Base-by-base conservation (phyloP, 768 basidiomycete genomes). In the Trametes cingulata region DNA sequence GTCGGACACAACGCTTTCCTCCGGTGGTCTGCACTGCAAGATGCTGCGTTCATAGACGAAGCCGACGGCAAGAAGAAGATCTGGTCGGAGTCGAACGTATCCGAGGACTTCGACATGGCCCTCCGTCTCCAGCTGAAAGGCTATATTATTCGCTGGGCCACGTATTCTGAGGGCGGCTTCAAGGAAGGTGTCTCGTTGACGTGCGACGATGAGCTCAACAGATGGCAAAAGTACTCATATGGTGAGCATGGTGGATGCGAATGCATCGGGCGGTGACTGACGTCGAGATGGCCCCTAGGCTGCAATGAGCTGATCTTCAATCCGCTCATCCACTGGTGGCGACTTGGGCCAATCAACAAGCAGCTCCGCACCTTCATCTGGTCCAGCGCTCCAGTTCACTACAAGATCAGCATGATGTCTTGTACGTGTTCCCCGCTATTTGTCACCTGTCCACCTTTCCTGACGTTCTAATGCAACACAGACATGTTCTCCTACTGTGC, bases 151-250 rank as follows among this genome's bases (percentile, higher is more conserved):
- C 86, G 89, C 50, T 88, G 90, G 93, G 89, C 92, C 14, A 90
- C 89, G 0, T 95, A 95, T 71, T 88, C 85, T 0, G 81, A 89
- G 17, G 86, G 91, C 51, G 89, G 84, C 1, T 95, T 95, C 78
- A 90, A 93, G 75, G 94, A 96, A 69, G 94, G 94, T 60, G 93
- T 96, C n/a, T 91, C 89, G 0, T 77, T 96, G 19, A 95, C 94
- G 0, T 86, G 86, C 56, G 92, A 94, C 53, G 94, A 96, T 67
- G 94, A 96, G 71, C 75, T 96, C 9, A 95, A 95, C 67, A 75
- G 94, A 2, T 96, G 94, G 94, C 91, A 95, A 62, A 96, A 95
- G 70, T 92, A 91, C 61, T 78, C 88, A 0, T 91, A 90, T 73
- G 90, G 87, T 82, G 67, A 55, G 66, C 56, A 1, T 14, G 15